Evolutionary conservation across 163 green algal genomes (phyloP).

Genomic region (Dunaliella salina): DNA sequence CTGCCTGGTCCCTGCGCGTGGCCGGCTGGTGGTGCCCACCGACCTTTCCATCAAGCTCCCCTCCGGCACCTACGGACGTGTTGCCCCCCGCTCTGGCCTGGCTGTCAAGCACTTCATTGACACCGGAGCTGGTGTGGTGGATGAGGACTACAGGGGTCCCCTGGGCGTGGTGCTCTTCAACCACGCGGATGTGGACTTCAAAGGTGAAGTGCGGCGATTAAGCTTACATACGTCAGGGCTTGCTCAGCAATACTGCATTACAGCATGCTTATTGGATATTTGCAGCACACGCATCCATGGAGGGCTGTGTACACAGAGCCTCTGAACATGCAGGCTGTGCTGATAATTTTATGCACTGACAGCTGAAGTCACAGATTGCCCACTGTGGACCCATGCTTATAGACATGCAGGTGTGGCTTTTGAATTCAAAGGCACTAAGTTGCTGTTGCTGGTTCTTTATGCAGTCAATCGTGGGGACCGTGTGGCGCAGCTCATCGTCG

Average conservation of each 20-base stretch:
- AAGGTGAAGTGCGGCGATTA: constrained; percentile 24
- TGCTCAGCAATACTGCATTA: too few relatives aligned
- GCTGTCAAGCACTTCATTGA: constrained; percentile 97
- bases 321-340: too few relatives aligned
- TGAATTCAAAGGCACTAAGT: too few relatives aligned
- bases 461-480: constrained; percentile 86
- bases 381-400: too few relatives aligned
- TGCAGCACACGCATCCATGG: too few relatives aligned
- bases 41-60: constrained; percentile 87
- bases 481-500: constrained; percentile 94
- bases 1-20: constrained; percentile 73
- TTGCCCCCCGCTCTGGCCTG: constrained; percentile 91
- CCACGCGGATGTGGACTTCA: constrained; percentile 83
- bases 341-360: too few relatives aligned
- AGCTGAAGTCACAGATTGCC: too few relatives aligned
- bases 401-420: too few relatives aligned
- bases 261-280: too few relatives aligned
- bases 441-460: too few relatives aligned
- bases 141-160: constrained; percentile 71
- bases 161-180: constrained; percentile 98
- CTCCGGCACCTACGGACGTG: constrained; percentile 85
- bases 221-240: too few relatives aligned
- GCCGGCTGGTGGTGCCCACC: constrained; percentile 83
- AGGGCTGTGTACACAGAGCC: too few relatives aligned
- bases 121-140: constrained; percentile 91